Conservation (phyloP, 2,329 filamentous ascomycete species). For the Ciborinia camelliae region DNA sequence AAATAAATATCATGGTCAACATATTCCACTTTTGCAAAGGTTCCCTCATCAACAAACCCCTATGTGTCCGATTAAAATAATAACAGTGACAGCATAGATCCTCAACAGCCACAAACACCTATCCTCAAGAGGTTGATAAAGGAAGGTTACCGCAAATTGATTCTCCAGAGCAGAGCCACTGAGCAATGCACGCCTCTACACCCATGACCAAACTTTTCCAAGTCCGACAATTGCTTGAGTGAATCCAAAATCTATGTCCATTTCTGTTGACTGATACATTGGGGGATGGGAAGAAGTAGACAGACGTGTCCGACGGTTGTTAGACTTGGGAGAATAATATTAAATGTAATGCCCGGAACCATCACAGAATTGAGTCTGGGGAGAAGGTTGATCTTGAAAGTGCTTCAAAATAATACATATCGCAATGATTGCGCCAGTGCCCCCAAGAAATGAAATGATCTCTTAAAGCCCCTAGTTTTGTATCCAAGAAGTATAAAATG, state of each 20-base stretch:
- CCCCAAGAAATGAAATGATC: background rate
- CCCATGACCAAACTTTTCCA: background rate
- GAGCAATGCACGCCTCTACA: background rate
- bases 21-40: too few relatives aligned
- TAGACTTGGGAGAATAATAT: background rate
- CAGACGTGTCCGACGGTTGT: background rate
- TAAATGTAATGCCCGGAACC: background rate
- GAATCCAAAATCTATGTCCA: background rate
- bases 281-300: background rate
- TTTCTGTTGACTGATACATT: conserved; percentile 5
- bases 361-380: background rate
- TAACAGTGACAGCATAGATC: too few relatives aligned
- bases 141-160: background rate
- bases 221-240: background rate
- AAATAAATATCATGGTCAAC: too few relatives aligned
- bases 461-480: background rate
- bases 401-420: background rate
- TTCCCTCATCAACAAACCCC: too few relatives aligned
- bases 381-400: background rate
- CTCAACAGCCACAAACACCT: too few relatives aligned
- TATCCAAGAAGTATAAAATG: too few relatives aligned
- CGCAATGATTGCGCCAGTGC: background rate
- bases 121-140: background rate
- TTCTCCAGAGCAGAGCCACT: background rate
- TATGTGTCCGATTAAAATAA: too few relatives aligned